Evolutionary conservation across 805 yeast species (phyloP), one percentile per base, ranked within the genome.

Genomic region (Lipomyces sp.): DNA sequence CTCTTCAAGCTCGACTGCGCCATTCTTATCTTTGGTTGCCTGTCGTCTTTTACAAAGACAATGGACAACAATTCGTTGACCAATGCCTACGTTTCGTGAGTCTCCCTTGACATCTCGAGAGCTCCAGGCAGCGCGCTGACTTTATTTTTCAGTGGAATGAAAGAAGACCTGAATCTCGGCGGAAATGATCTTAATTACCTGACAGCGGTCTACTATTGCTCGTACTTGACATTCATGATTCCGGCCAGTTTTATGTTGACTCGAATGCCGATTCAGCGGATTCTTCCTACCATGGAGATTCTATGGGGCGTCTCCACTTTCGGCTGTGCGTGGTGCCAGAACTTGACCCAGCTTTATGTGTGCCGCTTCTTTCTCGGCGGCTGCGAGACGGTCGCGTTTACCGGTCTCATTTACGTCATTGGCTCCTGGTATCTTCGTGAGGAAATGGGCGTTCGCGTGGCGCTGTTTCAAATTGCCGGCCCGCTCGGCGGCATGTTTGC

Each of bases 251-350:
- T 68, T 54, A 48, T 69, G 40, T 79, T 24, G 57, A 35, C 57
- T 61, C 40, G 67, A 58, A 34, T 66, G 18, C 73, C 71, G 10
- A 59, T 66, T 24, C 65, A 65, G 43, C 59, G 68, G 51, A 50
- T 62, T 34, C 53, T 67, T n/a, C 70, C 69, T 0, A 50, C 62
- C 8, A 40, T 51, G 48, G 59, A 53, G 29, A 43, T 83, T 33
- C 72, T 78, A 32, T 85, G 88, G 89, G 77, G 86, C 1, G 67
- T 83, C 47, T 74, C 83, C 52, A 83, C 89, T 1, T 71, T 83
- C 41, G 74, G 74, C 59, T 74, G 72, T 59, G 80, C 74, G 39
- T 71, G 74, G 33, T 72, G 70, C 8, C 63, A 57, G 21, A 63
- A 58, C 28, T 58, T 62, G 14, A 54, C 61, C 28, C 73, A 70